Evolutionary conservation across 2,329 filamentous ascomycete species (phyloP).

Genomic region (Fusarium piperis): DNA sequence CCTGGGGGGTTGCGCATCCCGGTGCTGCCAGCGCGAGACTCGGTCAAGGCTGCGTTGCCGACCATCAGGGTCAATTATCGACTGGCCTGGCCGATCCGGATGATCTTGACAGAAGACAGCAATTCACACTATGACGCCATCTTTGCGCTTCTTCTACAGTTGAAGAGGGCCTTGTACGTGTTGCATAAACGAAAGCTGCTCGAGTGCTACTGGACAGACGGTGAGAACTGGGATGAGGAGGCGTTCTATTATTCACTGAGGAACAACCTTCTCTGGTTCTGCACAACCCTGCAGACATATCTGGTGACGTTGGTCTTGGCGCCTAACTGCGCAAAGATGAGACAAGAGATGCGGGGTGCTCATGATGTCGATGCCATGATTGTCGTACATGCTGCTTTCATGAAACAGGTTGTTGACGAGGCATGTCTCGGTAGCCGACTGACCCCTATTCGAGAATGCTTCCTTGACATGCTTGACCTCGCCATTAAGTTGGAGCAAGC

Average conservation of each 20-base stretch:
- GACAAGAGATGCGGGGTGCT: slow-evolving; percentile 64
- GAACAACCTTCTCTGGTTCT: slow-evolving; percentile 80
- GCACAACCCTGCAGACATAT: slow-evolving; percentile 78
- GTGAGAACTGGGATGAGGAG: slow-evolving; percentile 53
- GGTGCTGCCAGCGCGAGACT: slow-evolving; percentile 60
- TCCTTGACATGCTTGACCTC: slow-evolving; percentile 81
- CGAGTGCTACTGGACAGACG: slow-evolving; percentile 51
- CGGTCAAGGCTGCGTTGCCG: slow-evolving; percentile 66
- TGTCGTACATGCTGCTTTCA: slow-evolving; percentile 70
- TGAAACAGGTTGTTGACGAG: slow-evolving; percentile 71
- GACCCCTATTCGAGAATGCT: slow-evolving; percentile 74
- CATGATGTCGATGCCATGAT: slow-evolving; percentile 87
- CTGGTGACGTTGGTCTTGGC: slow-evolving; percentile 77
- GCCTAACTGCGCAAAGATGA: slow-evolving; percentile 67
- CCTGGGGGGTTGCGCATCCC: slow-evolving; percentile 52
- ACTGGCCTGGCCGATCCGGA: slow-evolving; percentile 72
- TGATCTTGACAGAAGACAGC: slow-evolving; percentile 75
- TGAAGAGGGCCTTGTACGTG: slow-evolving; percentile 74
- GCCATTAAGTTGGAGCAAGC: slow-evolving; percentile 74
- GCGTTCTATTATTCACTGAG: slow-evolving; percentile 69
- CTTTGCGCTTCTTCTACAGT: slow-evolving; percentile 81
- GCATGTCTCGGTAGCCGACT: slow-evolving; percentile 76
- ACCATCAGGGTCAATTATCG: slow-evolving; percentile 74
- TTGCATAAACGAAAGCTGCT: slow-evolving; percentile 66
- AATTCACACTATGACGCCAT: slow-evolving; percentile 75